phyloP scores from a whole-genome alignment of 495 filamentous ascomycete species.

The Venustampulla echinocandica region DNA sequence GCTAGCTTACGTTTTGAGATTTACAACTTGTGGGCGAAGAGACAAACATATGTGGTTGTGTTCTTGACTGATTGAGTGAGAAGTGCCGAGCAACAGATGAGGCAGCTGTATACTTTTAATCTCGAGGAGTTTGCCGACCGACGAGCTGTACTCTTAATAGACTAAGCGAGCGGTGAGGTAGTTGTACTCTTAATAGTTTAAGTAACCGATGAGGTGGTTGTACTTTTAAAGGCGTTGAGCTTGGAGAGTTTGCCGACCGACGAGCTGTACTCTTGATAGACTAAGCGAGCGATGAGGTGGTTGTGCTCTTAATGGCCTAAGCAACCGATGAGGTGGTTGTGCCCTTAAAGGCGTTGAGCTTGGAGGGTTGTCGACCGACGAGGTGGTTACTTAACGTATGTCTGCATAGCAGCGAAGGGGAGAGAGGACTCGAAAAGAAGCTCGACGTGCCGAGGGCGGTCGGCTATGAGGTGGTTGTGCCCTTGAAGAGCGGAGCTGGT shows the following conservation, averaged over 20 bases:
- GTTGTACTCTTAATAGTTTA: constrained; percentile 7
- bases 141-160: too few relatives aligned
- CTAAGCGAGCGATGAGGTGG: constrained; percentile 1
- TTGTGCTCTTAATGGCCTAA: constrained; percentile 4
- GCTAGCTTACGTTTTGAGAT: constrained; percentile 1
- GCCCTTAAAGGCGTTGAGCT: neutral
- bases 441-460: constrained; percentile 1
- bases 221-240: neutral
- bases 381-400: too few relatives aligned
- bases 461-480: neutral
- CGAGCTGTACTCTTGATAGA: too few relatives aligned
- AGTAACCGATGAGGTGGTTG: constrained; percentile 2
- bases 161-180: constrained; percentile 4
- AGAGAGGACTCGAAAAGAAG: neutral
- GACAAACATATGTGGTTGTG: constrained; percentile 4
- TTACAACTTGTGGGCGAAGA: constrained; percentile 8
- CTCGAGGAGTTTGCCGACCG: neutral
- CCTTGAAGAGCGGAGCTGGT: too few relatives aligned
- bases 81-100: constrained; percentile 11
- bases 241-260: neutral
- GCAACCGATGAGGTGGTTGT: neutral
- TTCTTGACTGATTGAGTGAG: constrained; percentile 2
- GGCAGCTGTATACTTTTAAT: neutral
- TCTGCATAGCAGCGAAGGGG: too few relatives aligned
- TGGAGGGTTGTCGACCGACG: constrained; percentile 1